Conservation (phyloP, 306 rosid genomes). For the Trifolium pratense region DNA sequence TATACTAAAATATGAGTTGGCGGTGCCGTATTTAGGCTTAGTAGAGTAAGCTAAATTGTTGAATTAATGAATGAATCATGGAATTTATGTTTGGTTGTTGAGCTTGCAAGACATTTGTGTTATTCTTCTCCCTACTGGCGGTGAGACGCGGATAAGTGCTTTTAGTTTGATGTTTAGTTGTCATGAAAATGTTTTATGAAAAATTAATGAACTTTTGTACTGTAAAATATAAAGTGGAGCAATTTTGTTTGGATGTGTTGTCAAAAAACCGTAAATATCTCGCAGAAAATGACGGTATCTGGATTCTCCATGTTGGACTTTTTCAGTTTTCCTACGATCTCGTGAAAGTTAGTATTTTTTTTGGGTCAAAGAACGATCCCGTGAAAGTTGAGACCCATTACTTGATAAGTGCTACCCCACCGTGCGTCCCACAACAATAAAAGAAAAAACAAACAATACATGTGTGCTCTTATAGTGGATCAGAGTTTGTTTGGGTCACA, state of each 20-base stretch:
- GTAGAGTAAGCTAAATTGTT: background rate
- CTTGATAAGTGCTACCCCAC: background rate
- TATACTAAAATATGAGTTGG: slow-evolving; percentile 29
- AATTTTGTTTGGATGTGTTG: background rate
- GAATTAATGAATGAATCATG: background rate
- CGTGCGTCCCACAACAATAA: background rate
- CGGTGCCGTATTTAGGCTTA: slow-evolving; percentile 42
- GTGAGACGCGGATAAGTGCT: slow-evolving; percentile 8
- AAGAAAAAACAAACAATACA: background rate
- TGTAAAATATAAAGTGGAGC: background rate
- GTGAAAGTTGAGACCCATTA: slow-evolving; percentile 2
- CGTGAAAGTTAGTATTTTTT: background rate
- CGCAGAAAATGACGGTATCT: background rate
- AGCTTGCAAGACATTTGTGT: slow-evolving; percentile 34
- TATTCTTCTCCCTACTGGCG: background rate
- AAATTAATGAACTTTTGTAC: background rate
- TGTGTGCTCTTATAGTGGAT: background rate
- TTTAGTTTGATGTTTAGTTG: too few relatives aligned
- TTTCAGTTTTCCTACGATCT: background rate
- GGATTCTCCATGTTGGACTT: background rate
- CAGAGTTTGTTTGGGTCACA: too few relatives aligned
- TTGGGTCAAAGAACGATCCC: background rate
- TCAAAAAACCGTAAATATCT: background rate
- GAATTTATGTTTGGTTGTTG: slow-evolving; percentile 27
- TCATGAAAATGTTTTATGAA: background rate